Base-by-base conservation (phyloP, 2,329 filamentous ascomycete species). In the Lachnellula occidentalis region DNA sequence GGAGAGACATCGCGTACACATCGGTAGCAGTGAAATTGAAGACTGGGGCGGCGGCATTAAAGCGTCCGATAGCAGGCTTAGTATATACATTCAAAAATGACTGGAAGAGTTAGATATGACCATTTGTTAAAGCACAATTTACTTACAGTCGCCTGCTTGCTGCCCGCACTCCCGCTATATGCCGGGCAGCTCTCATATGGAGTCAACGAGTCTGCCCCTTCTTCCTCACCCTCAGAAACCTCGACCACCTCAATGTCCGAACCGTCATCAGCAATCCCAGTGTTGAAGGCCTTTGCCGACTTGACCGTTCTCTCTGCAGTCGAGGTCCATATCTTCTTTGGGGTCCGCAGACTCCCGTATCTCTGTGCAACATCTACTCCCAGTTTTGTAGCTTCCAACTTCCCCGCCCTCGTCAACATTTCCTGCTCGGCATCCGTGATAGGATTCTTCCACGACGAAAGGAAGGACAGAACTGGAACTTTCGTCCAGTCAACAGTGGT, bases 11-110 rank as follows among this genome's bases (percentile, higher is more conserved):
- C 47, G 68, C 77, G 27, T 77, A 72, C 21, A 80, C 72, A 60
- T 80, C 78, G 48, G 71, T 64, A 4, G 71, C 62, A 0, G 77
- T 80, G 70, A 79, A 80, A 66, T 80, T 79, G 72, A 80, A 79
- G 3, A 61, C 62, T 2, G 76, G 74, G 2, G 75, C 75, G 12
- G 71, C 64, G 8, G 71, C 58, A 11, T 73, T 71, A 50, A 81
- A 70, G 9, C 78, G 74, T 5, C 69, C 71, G n/a, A 77, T 70
- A 45, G 78, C 76, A 1, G 78, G 76, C 48, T 71, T 72, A 11
- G 78, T 77, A 69, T 79, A 81, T 4, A 66, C 64, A 27, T 75
- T 67, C 50, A 70, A 67, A 61, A 70, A 76, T 64, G 67, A 58
- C 61, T 72, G 53, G 15, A 27, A 39, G n/a, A 36, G 43, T 53